Conservation (phyloP, 148 eudicot genomes). For the Silene conica region DNA sequence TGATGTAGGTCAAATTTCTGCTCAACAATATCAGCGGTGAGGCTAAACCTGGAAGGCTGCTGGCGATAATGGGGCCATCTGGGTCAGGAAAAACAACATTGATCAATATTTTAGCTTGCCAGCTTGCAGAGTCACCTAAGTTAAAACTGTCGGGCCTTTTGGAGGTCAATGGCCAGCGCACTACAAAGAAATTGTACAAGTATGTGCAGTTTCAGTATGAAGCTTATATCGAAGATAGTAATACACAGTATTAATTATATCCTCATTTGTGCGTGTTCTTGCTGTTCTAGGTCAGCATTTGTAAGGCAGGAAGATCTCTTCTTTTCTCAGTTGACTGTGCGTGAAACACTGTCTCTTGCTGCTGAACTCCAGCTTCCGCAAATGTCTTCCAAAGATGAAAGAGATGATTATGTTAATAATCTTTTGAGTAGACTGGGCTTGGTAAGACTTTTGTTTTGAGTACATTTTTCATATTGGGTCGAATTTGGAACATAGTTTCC, state of each 20-base stretch:
- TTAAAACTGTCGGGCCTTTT: slow-evolving; percentile 79
- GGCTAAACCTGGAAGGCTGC: slow-evolving; percentile 86
- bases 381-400: slow-evolving; percentile 58
- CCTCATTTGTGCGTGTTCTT: slow-evolving; percentile 7
- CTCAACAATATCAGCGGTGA: slow-evolving; percentile 80
- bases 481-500: background rate
- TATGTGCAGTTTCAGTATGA: slow-evolving; percentile 32
- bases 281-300: slow-evolving; percentile 65
- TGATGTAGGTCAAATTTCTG: slow-evolving; percentile 65
- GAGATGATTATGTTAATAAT: slow-evolving; percentile 81
- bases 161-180: slow-evolving; percentile 79
- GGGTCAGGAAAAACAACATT: slow-evolving; percentile 99
- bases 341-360: slow-evolving; percentile 92
- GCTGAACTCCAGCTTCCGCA: slow-evolving; percentile 93
- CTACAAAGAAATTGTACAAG: slow-evolving; percentile 57
- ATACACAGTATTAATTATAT: background rate
- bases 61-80: slow-evolving; percentile 98
- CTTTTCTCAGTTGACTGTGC: slow-evolving; percentile 95
- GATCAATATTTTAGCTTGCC: slow-evolving; percentile 87
- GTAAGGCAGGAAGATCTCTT: slow-evolving; percentile 97
- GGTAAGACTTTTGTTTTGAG: slow-evolving; percentile 47
- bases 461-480: background rate
- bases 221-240: background rate
- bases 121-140: slow-evolving; percentile 65
- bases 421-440: slow-evolving; percentile 80